Percentiles rank a stretch among this genome's conserved stretches.
Conservation (phyloP, 2,329 filamentous ascomycete genomes). For the Ramularia collo-cygni region DNA sequence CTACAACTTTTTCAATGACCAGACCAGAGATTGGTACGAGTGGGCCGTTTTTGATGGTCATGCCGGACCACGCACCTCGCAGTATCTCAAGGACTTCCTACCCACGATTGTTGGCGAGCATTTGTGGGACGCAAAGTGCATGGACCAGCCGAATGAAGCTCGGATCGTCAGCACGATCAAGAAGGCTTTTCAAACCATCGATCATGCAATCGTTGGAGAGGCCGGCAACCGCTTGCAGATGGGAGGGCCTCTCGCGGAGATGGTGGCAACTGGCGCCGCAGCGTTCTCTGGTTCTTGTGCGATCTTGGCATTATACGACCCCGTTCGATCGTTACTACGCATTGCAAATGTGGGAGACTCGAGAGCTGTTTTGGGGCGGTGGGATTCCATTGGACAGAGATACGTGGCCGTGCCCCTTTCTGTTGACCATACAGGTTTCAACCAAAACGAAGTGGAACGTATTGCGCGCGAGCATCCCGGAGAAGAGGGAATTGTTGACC, state of each 20-base stretch:
- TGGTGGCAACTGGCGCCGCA: constrained; percentile 26
- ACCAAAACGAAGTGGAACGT: constrained; percentile 50
- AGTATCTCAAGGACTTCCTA: constrained; percentile 21
- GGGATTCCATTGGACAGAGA: constrained; percentile 35
- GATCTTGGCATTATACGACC: constrained; percentile 56
- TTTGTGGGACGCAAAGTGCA: constrained; percentile 16
- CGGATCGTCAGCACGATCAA: constrained; percentile 33
- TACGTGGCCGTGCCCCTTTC: constrained; percentile 53
- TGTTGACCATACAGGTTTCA: constrained; percentile 60
- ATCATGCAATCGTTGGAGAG: constrained; percentile 31
- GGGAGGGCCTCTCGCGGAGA: constrained; percentile 12
- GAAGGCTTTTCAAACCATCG: constrained; percentile 34
- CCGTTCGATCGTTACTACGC: constrained; percentile 45
- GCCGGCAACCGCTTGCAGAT: constrained; percentile 16
- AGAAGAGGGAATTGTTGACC: constrained; percentile 54
- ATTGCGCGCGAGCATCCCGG: constrained; percentile 55
- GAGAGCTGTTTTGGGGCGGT: constrained; percentile 55
- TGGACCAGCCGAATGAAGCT: constrained; percentile 20
- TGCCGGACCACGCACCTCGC: constrained; percentile 27
- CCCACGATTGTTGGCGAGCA: constrained; percentile 18
- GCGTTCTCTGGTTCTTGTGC: constrained; percentile 55
- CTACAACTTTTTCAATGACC: constrained; percentile 18
- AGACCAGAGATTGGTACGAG: constrained; percentile 21
- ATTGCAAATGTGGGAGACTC: constrained; percentile 64
- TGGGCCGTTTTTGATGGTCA: constrained; percentile 40